phyloP scores from a whole-genome alignment of 2,329 filamentous ascomycete species.

The Sarocladium brachiariae region DNA sequence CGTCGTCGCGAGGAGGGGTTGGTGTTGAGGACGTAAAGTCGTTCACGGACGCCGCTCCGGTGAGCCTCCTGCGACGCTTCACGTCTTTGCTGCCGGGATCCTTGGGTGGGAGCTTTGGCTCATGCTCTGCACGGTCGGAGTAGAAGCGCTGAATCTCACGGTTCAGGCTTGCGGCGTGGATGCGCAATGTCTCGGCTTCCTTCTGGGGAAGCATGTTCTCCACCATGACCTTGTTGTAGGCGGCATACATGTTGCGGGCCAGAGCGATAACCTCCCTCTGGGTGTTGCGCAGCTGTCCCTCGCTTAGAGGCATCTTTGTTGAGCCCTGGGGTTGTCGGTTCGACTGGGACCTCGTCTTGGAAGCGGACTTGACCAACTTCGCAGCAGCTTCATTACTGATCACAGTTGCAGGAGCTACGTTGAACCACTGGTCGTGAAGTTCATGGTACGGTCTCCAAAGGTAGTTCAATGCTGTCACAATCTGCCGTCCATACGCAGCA shows the following conservation, averaged over 20 bases:
- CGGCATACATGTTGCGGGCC: slow-evolving; percentile 38
- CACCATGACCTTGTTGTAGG: slow-evolving; percentile 35
- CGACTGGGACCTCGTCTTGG: not conserved
- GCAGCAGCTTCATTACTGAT: slow-evolving; percentile 15
- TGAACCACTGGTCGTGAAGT: slow-evolving; percentile 30
- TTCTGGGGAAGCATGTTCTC: slow-evolving; percentile 31
- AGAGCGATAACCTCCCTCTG: slow-evolving; percentile 36
- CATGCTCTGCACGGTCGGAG: slow-evolving; percentile 24
- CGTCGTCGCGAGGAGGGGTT: not conserved
- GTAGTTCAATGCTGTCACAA: slow-evolving; percentile 41
- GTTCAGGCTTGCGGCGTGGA: slow-evolving; percentile 28
- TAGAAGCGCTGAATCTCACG: slow-evolving; percentile 30
- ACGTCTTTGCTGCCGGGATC: not conserved
- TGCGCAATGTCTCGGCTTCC: slow-evolving; percentile 26
- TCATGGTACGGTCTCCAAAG: slow-evolving; percentile 43
- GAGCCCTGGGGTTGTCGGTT: slow-evolving; percentile 23
- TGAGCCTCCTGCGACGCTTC: not conserved
- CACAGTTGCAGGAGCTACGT: slow-evolving; percentile 12
- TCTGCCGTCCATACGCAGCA: slow-evolving; percentile 41
- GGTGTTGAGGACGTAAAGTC: not conserved
- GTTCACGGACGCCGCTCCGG: not conserved
- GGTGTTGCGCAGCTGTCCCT: not conserved
- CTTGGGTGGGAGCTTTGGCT: slow-evolving; percentile 22
- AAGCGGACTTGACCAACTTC: slow-evolving; percentile 11
- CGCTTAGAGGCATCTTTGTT: not conserved